Conservation (phyloP, 345 rosid genomes). For the Eucalyptus melliodora region DNA sequence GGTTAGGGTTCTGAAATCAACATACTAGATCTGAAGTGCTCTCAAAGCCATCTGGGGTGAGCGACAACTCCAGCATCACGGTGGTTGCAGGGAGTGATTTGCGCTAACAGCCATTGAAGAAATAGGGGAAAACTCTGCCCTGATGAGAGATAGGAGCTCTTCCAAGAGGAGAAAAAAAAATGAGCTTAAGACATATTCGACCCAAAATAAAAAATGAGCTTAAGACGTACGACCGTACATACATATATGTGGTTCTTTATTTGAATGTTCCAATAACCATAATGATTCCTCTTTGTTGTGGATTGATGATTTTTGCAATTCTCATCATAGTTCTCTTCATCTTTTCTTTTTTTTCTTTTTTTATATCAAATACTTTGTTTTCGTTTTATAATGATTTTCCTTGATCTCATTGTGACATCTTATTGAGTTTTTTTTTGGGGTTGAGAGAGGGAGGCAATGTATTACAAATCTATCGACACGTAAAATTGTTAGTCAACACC, state of each 20-base stretch:
- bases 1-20: no score
- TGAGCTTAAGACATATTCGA: background rate
- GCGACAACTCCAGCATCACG: no score
- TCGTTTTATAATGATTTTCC: background rate
- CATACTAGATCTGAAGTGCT: no score
- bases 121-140: no score
- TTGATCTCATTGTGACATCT: background rate
- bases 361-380: background rate
- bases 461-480: accelerated
- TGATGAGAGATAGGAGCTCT: no score
- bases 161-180: no score
- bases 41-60: no score
- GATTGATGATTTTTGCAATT: background rate
- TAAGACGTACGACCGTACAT: background rate
- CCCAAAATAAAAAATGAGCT: background rate
- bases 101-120: no score
- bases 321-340: background rate
- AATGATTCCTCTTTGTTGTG: background rate
- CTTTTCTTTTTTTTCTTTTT: no score
- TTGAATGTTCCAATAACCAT: background rate
- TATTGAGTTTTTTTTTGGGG: background rate
- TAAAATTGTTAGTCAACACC: background rate
- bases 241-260: background rate
- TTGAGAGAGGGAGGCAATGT: background rate
- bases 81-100: no score